Conservation (phyloP, 164 flowering plant species). For the Liquidambar formosana region DNA sequence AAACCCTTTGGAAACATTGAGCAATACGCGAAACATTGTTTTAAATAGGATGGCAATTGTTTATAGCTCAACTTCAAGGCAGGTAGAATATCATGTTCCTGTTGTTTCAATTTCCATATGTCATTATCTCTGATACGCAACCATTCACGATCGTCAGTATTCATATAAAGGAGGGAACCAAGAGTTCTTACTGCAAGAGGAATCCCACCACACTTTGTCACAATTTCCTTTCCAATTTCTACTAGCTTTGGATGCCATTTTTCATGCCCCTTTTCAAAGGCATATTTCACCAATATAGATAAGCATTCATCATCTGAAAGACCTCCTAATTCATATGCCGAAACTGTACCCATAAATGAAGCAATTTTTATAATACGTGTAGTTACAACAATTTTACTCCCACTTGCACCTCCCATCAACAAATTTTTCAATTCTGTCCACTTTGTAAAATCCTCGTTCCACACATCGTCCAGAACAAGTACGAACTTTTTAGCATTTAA, state of each 20-base stretch:
- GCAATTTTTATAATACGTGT: constrained; percentile 2
- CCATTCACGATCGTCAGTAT: too few species aligned
- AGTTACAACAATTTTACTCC: background rate
- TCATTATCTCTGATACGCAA: background rate
- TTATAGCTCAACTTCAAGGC: background rate
- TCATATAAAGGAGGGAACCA: too few species aligned
- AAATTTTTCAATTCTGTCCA: background rate
- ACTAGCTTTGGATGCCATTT: background rate
- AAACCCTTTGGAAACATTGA: background rate
- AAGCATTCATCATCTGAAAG: background rate
- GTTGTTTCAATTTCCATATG: background rate
- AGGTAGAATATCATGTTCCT: background rate
- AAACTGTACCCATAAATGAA: background rate
- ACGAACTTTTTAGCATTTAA: background rate
- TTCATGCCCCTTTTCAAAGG: constrained; percentile 4
- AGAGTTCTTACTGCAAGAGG: background rate
- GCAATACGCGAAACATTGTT: background rate
- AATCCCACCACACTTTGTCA: background rate
- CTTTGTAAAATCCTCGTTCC: constrained; percentile 2
- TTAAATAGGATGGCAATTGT: background rate
- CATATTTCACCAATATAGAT: constrained; percentile 1
- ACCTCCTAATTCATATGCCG: background rate
- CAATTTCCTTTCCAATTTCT: constrained; percentile 7
- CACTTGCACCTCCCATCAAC: background rate
- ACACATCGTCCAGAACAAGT: background rate